These are phyloP conservation scores for Straminergon stramineum DNA, from an alignment of 225 moss, liverwort and hornwort species.

Conservation along the genomic window DNA sequence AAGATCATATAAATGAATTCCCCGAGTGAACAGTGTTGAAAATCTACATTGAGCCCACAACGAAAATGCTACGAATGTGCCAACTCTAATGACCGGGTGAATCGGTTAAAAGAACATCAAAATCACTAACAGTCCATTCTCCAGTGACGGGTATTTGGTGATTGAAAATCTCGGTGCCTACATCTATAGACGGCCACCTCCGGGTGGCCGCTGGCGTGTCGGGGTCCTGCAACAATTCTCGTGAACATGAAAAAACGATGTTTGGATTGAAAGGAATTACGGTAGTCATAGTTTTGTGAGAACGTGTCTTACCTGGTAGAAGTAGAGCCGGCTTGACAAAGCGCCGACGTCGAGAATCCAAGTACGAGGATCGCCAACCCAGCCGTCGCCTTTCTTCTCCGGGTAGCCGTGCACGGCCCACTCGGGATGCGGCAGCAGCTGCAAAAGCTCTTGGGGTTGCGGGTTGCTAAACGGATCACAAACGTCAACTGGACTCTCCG, in stretches of 20 bases:
- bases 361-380: conserved; percentile 72
- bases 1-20: background rate
- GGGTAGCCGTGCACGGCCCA: conserved; percentile 93
- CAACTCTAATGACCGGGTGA: background rate
- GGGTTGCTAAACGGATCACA: conserved; percentile 89
- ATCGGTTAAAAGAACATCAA: conserved; percentile 6
- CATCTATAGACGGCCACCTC: conserved; percentile 30
- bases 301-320: conserved; percentile 59
- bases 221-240: conserved; percentile 26
- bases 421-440: conserved; percentile 81
- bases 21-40: background rate
- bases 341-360: conserved; percentile 80
- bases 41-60: background rate
- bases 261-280: background rate
- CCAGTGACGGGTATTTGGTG: conserved; percentile 9
- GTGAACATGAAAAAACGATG: background rate
- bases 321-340: conserved; percentile 68
- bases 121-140: conserved; percentile 35
- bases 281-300: background rate
- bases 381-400: conserved; percentile 68
- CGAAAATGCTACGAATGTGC: background rate
- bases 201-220: conserved; percentile 22
- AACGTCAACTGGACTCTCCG: conserved; percentile 32
- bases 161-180: conserved; percentile 54
- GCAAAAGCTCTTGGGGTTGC: conserved; percentile 66